Conservation (phyloP, 2,329 filamentous ascomycete species). For the Cercospora citrullina region DNA sequence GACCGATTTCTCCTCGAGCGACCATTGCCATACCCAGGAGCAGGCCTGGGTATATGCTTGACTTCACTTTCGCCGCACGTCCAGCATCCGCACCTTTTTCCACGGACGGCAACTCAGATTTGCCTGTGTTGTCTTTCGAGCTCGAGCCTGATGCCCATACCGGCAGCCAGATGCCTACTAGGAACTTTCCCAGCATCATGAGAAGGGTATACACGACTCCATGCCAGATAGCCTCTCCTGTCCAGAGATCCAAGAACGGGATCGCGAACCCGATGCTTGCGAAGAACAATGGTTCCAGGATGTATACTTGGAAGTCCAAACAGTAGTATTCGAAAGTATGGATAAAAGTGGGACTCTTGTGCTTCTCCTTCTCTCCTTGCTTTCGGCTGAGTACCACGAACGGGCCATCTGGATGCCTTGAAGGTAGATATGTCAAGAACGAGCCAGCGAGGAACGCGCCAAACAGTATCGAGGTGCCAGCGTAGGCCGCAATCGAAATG, state of each 20-base stretch:
- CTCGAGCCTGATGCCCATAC: conserved; percentile 3
- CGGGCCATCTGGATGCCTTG: conserved; percentile 28
- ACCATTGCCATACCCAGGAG: conserved; percentile 36
- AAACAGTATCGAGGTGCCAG: conserved; percentile 37
- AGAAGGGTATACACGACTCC: conserved; percentile 35
- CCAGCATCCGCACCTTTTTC: neutral
- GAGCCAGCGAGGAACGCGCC: conserved; percentile 38
- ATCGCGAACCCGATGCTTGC: conserved; percentile 38
- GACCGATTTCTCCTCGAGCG: conserved; percentile 36
- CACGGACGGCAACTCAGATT: neutral
- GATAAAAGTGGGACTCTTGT: conserved; percentile 36
- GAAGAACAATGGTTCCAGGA: conserved; percentile 38
- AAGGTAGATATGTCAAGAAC: conserved; percentile 36
- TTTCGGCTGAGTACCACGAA: conserved; percentile 35
- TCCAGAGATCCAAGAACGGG: conserved; percentile 36
- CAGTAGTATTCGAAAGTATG: conserved; percentile 43
- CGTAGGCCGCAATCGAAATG: conserved; percentile 35
- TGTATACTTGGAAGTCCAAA: conserved; percentile 47
- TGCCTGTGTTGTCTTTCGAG: neutral
- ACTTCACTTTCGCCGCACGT: neutral
- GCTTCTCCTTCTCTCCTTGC: conserved; percentile 32
- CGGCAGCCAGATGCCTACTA: conserved; percentile 24
- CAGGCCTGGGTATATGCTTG: conserved; percentile 12
- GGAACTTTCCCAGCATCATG: conserved; percentile 32
- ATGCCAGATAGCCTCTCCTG: conserved; percentile 35